Evolutionary conservation across 2,329 filamentous ascomycete genomes (phyloP), one percentile per base, ranked within the genome.

Genomic region (Trichoderma sp.): DNA sequence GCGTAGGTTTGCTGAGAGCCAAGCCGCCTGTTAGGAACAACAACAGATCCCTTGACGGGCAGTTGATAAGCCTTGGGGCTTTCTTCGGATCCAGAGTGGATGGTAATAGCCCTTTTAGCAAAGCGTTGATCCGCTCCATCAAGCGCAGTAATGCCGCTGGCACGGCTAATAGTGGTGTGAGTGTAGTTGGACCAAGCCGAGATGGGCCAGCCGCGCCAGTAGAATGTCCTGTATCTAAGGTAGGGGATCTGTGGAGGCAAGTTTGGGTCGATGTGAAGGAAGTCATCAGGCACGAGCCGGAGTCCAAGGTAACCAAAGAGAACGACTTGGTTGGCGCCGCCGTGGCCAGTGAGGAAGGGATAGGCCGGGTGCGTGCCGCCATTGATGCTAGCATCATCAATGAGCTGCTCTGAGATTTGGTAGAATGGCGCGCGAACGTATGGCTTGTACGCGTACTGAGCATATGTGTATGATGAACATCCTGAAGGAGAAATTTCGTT

Each of bases 331-430:
- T 90, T 85, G n/a, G 88, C 85, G 55, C 90, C 90, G 18, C 90
- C 90, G 75, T 90, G 87, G 10, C 90, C 90, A 0, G 90, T 92
- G 37, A 92, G 79, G 80, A 92, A 92, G 0, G 90, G 90, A 73
- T 86, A 92, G 0, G 90, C 90, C 0, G 90, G 89, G 37, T 75
- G 71, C 0, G 73, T 75, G 4, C 71, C 73, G 21, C 73, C 73
- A 70, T 91, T 88, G 0, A 87, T 89, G 39, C 87, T 88, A 59
- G 81, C 83, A 69, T 90, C 82, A 74, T 92, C 90, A 34, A 87
- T 77, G 59, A 90, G 79, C 74, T 92, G 89, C 74, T 92, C 90
- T 0, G 89, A 91, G 74, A 90, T 88, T 72, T 91, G 89, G 77
- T 87, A 91, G 84, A 89, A 92, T 0, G 90, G 90, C 0, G 84